Evolutionary conservation across 2,329 filamentous ascomycete genomes (phyloP).

Genomic region (Epichloe elymi): DNA sequence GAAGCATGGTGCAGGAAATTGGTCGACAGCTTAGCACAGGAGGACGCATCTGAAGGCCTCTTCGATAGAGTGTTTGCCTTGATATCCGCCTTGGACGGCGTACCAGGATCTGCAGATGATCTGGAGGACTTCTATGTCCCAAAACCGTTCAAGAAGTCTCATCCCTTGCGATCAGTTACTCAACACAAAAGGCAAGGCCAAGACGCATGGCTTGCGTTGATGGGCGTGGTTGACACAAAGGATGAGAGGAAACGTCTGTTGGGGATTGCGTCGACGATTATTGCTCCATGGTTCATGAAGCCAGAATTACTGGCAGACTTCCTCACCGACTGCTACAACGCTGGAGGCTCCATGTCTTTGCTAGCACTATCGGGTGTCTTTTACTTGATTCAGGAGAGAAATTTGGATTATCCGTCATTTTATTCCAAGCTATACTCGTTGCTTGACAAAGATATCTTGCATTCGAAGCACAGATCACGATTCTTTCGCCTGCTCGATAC

Average conservation of each 20-base stretch:
- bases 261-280: constrained; percentile 58
- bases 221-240: constrained; percentile 52
- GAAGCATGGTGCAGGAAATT: constrained; percentile 11
- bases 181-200: constrained; percentile 72
- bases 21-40: constrained; percentile 12
- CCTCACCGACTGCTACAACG: constrained; percentile 82
- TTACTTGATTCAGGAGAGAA: constrained; percentile 84
- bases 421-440: constrained; percentile 90
- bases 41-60: constrained; percentile 15
- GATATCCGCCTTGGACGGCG: constrained; percentile 53
- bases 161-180: constrained; percentile 49
- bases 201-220: constrained; percentile 71
- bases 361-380: constrained; percentile 87
- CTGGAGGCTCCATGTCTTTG: constrained; percentile 74
- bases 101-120: constrained; percentile 53
- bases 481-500: constrained; percentile 89
- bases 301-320: constrained; percentile 92
- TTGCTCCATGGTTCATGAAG: constrained; percentile 80
- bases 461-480: constrained; percentile 85
- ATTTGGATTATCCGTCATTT: constrained; percentile 91
- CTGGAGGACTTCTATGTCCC: constrained; percentile 56
- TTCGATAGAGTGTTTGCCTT: constrained; percentile 49
- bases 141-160: constrained; percentile 52
- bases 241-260: constrained; percentile 71
- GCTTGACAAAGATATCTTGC: constrained; percentile 70